A percentile compares a stretch with the other conserved stretches of the same genome.
Evolutionary conservation across 305 asterid species (phyloP).

Genomic region (Salvia sclarea): DNA sequence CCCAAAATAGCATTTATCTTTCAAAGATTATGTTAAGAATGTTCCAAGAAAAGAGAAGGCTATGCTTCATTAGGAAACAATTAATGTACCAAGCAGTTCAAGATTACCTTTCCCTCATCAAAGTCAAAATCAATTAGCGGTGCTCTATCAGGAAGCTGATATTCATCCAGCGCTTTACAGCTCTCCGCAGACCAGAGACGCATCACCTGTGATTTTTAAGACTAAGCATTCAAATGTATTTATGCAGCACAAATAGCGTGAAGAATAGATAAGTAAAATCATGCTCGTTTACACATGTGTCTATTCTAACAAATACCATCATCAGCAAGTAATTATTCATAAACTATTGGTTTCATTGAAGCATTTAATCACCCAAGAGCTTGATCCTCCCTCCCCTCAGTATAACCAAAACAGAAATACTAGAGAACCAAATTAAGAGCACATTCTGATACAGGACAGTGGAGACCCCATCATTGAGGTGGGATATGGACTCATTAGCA

Average conservation of each 20-base stretch:
- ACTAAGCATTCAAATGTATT: conserved; percentile 19
- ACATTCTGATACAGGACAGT: background rate
- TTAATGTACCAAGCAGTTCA: conserved; percentile 14
- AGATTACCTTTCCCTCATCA: conserved; percentile 86
- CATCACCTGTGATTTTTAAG: conserved; percentile 59
- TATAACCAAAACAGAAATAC: background rate
- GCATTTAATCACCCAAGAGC: conserved; percentile 1
- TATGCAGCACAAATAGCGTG: background rate
- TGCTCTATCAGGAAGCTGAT: conserved; percentile 69
- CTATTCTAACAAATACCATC: conserved; percentile 21
- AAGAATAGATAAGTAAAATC: background rate
- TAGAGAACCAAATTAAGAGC: too few relatives aligned
- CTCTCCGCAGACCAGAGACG: conserved; percentile 98
- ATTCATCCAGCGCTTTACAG: conserved; percentile 77
- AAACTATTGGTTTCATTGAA: background rate
- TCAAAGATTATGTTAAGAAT: conserved; percentile 9
- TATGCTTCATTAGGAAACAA: conserved; percentile 14
- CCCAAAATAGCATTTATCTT: background rate
- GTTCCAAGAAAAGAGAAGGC: background rate
- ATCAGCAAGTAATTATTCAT: background rate
- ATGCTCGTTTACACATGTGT: conserved; percentile 11
- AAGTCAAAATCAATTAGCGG: conserved; percentile 89
- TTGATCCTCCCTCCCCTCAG: too few relatives aligned
- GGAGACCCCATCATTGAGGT: background rate
- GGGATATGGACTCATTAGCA: background rate